Percentiles rank a stretch among this genome's conserved stretches.
Evolutionary conservation across 371 early-diverging fungal genomes (phyloP).

Genomic region (Apophysomyces trapeziformis): DNA sequence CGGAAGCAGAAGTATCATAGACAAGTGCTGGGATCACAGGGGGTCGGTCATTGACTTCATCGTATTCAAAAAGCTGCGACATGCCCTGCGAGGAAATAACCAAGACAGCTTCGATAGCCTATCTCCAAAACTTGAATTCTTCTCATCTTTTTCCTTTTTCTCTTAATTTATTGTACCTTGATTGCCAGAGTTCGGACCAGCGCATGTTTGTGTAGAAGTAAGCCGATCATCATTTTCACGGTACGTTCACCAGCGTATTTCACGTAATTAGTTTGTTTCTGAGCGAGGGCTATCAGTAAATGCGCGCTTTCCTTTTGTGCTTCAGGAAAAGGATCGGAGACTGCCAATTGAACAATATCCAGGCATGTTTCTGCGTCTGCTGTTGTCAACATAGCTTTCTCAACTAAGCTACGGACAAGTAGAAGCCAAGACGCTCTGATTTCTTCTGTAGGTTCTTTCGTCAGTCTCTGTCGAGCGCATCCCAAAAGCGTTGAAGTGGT

Average conservation of each 20-base stretch:
- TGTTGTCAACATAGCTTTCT: constrained; percentile 2
- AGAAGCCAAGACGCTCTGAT: constrained; percentile 30
- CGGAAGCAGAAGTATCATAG: constrained; percentile 34
- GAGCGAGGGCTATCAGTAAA: constrained; percentile 18
- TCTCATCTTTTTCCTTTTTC: neutral
- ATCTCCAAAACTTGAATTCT: neutral
- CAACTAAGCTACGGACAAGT: neutral
- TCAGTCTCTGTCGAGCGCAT: neutral
- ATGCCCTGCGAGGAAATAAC: constrained; percentile 23
- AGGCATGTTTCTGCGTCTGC: constrained; percentile 15
- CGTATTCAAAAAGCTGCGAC: constrained; percentile 23
- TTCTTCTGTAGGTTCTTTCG: constrained; percentile 32
- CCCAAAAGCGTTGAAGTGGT: neutral
- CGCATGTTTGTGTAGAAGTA: constrained; percentile 33
- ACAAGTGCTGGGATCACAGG: constrained; percentile 27
- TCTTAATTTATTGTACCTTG: constrained; percentile 17
- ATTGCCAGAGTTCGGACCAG: constrained; percentile 34
- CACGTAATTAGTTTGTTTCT: constrained; percentile 16
- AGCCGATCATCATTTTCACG: constrained; percentile 17
- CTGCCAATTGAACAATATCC: constrained; percentile 22
- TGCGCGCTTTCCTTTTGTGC: constrained; percentile 26
- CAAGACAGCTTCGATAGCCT: constrained; percentile 23
- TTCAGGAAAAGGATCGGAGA: constrained; percentile 33
- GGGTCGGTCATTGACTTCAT: constrained; percentile 15
- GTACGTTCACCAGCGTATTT: constrained; percentile 36